These are phyloP conservation scores for Anethum foeniculum DNA, from an alignment of 140 eudicot species.

Conservation along the genomic window DNA sequence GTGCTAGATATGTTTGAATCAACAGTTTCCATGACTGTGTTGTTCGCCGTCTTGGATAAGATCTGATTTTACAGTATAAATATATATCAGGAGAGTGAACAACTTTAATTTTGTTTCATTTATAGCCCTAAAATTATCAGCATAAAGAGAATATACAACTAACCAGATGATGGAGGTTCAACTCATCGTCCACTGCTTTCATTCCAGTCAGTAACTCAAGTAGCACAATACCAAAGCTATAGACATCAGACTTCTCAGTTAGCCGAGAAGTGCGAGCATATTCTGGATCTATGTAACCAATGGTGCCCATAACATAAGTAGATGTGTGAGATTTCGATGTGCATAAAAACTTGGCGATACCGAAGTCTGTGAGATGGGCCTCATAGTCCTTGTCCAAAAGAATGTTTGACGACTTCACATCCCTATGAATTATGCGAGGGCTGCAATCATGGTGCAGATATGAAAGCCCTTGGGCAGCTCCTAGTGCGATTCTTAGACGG, in stretches of 20 bases:
- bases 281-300: conserved; percentile 94
- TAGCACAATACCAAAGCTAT: conserved; percentile 84
- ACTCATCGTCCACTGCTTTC: conserved; percentile 91
- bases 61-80: conserved; percentile 29
- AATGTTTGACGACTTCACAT: conserved; percentile 88
- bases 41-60: conserved; percentile 66
- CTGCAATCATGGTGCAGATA: conserved; percentile 96
- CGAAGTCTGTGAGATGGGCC: conserved; percentile 93
- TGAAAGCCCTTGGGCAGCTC: conserved; percentile 96
- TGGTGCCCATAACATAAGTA: conserved; percentile 86
- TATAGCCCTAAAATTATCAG: neutral
- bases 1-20: conserved; percentile 64
- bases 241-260: conserved; percentile 94
- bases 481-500: conserved; percentile 67
- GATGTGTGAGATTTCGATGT: conserved; percentile 72
- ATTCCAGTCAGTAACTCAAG: conserved; percentile 85
- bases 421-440: conserved; percentile 91
- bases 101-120: neutral
- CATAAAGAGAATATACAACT: conserved; percentile 11
- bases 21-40: conserved; percentile 87
- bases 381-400: conserved; percentile 74
- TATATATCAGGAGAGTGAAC: neutral
- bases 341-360: conserved; percentile 83
- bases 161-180: conserved; percentile 90
- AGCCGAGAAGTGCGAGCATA: conserved; percentile 96